Evolutionary conservation across 768 basidiomycete species (phyloP), one percentile per base, ranked within the genome.

Genomic region (Tubosaeta brunneosetosa): DNA sequence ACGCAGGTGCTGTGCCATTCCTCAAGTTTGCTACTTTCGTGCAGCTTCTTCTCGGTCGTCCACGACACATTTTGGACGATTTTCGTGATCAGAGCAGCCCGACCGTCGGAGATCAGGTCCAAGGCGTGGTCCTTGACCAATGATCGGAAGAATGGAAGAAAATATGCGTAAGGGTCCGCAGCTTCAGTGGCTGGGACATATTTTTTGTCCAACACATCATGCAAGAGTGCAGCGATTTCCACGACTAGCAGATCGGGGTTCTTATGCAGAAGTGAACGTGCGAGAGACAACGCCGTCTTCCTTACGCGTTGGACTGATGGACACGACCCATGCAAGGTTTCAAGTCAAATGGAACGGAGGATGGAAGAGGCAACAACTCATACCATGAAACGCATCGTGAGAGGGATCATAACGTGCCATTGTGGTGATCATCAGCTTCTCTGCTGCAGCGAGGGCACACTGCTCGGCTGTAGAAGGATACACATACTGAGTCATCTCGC

Each of bases 181-280:
- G 81, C 78, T 59, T 80, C 68, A 50, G 74, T 75, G 12, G 75
- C 66, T 2, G 83, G 72, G 16, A 85, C 83, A 62, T 92, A 91
- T 74, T 92, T 91, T 72, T 87, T 89, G 77, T 91, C 89, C 32
- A 90, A 73, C 38, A 93, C 77, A 67, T 95, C 92, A 62, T 94
- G 93, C 42, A 94, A 79, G 36, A 95, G 78, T n/a, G 93, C 87
- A 29, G 88, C 86, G 44, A 94, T 73, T 67, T 94, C 92, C 22
- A 94, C 79, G 6, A 83, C 78, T 19, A 94, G 71, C 2, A 93
- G 68, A 71, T 94, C 89, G 3, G 84, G 83, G 38, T 70, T 70
- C 12, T 70, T 66, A 9, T 72, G 55, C 8, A 69, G 56, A 29
- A 80, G 58, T 12, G 75, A 70, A 14, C 71, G 71, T 11, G 90